phyloP scores from a whole-genome alignment of 495 filamentous ascomycete genomes.

The Podospora anserina region DNA sequence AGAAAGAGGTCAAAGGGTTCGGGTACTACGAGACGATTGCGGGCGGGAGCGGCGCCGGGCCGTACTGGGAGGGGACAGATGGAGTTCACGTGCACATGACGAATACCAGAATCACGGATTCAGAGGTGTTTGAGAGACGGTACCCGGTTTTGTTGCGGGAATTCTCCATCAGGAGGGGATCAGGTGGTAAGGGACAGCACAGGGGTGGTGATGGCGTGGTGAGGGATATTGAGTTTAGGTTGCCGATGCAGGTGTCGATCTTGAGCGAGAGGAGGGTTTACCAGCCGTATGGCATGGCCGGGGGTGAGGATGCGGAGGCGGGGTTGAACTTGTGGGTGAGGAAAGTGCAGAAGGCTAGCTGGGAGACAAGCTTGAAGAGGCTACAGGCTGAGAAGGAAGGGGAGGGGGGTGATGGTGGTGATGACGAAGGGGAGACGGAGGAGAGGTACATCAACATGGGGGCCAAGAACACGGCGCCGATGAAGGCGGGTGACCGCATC shows the following conservation, averaged over 20 bases:
- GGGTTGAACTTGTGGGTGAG: slow-evolving; percentile 88
- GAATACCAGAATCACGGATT: slow-evolving; percentile 96
- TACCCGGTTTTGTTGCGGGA: slow-evolving; percentile 86
- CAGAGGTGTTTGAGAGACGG: slow-evolving; percentile 90
- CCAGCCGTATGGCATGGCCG: slow-evolving; percentile 81
- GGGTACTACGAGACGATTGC: slow-evolving; percentile 99
- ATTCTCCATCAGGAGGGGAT: slow-evolving; percentile 69
- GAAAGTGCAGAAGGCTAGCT: slow-evolving; percentile 53
- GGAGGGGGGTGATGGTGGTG: slow-evolving; percentile 27
- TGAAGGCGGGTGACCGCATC: slow-evolving; percentile 82
- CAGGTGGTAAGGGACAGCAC: slow-evolving; percentile 71
- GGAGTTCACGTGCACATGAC: slow-evolving; percentile 98
- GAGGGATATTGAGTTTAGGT: slow-evolving; percentile 90
- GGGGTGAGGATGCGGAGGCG: slow-evolving; percentile 75
- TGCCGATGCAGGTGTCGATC: slow-evolving; percentile 84
- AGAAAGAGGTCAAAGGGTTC: slow-evolving; percentile 67
- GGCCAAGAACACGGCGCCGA: slow-evolving; percentile 88
- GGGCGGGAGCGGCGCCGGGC: slow-evolving; percentile 84
- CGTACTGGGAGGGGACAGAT: slow-evolving; percentile 80
- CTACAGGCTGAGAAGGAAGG: slow-evolving; percentile 20
- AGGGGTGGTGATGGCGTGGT: slow-evolving; percentile 86
- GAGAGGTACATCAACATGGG: slow-evolving; percentile 78
- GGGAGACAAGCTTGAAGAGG: slow-evolving; percentile 36
- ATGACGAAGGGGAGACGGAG: slow-evolving; percentile 42
- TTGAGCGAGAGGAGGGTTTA: slow-evolving; percentile 84